Evolutionary conservation across 106 monocot genomes (phyloP), one percentile per base, ranked within the genome.

Genomic region (Cymbidium sinense): DNA sequence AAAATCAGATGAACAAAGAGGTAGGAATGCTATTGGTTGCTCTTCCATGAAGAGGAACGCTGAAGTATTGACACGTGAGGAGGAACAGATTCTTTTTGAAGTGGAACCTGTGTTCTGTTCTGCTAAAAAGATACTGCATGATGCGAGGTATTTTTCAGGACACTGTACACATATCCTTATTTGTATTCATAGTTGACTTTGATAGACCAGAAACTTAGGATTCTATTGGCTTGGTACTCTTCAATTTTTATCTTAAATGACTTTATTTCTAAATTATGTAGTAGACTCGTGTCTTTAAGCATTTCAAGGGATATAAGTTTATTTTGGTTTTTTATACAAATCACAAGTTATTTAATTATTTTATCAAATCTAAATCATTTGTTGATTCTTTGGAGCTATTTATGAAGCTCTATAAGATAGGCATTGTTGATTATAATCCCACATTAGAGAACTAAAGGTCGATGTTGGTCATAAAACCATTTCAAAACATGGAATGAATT

Each of bases 31-130:
- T 31, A 77, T 43, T 76, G 75, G 79, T 37, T 54, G 13, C 29
- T 50, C 67, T 28, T 47, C 80, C 17, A 76, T 86, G 34, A 43
- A 77, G 12, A 77, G 78, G 67, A 81, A 77, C 23, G 74, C 78
- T 18, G 93, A 87, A 25, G 37, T 69, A 29, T 86, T 93, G 15
- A 85, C 87, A 35, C 12, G 30, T 19, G 91, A 96, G 31, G 96
- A 96, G 80, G 87, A 86, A 54, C 82, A 83, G 55, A 93, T 96
- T 80, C 87, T 84, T 67, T 76, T 30, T 78, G 88, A 88, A 28
- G 61, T 96, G 75, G 88, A 86, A 55, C 86, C 87, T 20, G 75
- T 85, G 18, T 81, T 93, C 80, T 73, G 80, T 27, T 43, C 71
- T 1, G 79, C 91, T 20, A 89, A 70, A 80, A 89, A 77, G 61